Evolutionary conservation across 2,329 filamentous ascomycete species (phyloP).

Genomic region (Sordariomycetes sp.): DNA sequence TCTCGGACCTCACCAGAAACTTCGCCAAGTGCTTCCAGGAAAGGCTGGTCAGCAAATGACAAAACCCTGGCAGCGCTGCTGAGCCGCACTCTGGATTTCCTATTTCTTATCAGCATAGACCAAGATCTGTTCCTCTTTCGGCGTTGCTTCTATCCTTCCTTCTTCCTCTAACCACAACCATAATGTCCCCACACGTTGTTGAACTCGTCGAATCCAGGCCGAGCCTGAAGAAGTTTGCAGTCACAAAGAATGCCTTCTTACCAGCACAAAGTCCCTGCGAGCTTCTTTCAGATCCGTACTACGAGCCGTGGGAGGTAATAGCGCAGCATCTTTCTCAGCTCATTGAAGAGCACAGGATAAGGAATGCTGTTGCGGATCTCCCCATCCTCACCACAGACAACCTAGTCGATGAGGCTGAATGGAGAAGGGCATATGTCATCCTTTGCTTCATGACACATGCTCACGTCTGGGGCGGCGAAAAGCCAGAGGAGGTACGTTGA

Average conservation of each 20-base stretch:
- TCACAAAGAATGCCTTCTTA: slow-evolving; percentile 63
- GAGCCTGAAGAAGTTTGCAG: slow-evolving; percentile 24
- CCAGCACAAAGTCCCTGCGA: slow-evolving; percentile 60
- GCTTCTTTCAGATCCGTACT: slow-evolving; percentile 60
- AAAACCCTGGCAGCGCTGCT: too few relatives aligned
- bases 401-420: slow-evolving; percentile 59
- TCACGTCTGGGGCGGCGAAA: slow-evolving; percentile 82
- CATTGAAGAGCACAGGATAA: slow-evolving; percentile 55
- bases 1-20: too few relatives aligned
- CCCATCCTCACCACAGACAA: slow-evolving; percentile 59
- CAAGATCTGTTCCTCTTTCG: too few relatives aligned
- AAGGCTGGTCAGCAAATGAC: too few relatives aligned
- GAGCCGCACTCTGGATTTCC: too few relatives aligned
- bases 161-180: too few relatives aligned
- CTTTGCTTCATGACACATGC: slow-evolving; percentile 73
- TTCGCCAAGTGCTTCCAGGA: too few relatives aligned
- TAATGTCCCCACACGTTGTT: slow-evolving; percentile 35
- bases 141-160: too few relatives aligned
- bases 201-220: slow-evolving; percentile 7
- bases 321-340: slow-evolving; percentile 58
- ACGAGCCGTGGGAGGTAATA: slow-evolving; percentile 69
- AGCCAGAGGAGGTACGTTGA: slow-evolving; percentile 55
- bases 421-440: slow-evolving; percentile 72
- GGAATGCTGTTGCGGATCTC: slow-evolving; percentile 53
- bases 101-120: too few relatives aligned